phyloP scores from a whole-genome alignment of 2,329 filamentous ascomycete genomes.

The Colletotrichum truncatum region DNA sequence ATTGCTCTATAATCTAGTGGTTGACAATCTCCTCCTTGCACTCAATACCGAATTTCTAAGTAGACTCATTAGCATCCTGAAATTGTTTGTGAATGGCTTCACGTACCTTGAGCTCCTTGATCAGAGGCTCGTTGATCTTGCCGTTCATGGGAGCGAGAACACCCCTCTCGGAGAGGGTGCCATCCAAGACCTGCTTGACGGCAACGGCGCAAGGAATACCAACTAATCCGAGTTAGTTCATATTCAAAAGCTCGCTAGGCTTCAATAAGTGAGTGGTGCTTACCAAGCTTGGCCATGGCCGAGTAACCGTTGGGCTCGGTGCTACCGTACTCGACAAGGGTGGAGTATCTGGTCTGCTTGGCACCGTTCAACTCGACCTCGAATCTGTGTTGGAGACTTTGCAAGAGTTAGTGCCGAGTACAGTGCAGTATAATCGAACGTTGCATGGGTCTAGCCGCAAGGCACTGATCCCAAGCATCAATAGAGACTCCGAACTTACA shows the following conservation, averaged over 20 bases:
- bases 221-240: constrained; percentile 61
- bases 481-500: constrained; percentile 44
- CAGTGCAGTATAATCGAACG: too few relatives aligned
- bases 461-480: not conserved
- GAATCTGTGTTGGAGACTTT: constrained; percentile 77
- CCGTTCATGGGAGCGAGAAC: too few relatives aligned
- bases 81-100: too few relatives aligned
- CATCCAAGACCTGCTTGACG: not conserved
- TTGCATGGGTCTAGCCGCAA: too few relatives aligned
- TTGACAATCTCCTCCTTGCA: too few relatives aligned
- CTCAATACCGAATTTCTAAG: too few relatives aligned
- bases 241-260: constrained; percentile 80
- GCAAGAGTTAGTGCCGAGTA: too few relatives aligned
- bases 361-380: constrained; percentile 82
- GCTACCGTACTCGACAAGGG: constrained; percentile 80
- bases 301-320: constrained; percentile 77
- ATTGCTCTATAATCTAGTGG: too few relatives aligned
- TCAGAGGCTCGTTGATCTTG: too few relatives aligned
- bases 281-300: constrained; percentile 2
- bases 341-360: constrained; percentile 81
- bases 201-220: constrained; percentile 68
- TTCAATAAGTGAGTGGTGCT: not conserved
- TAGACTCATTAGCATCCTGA: too few relatives aligned
- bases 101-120: too few relatives aligned
- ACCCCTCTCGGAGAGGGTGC: too few relatives aligned